Percentiles rank a stretch among this genome's conserved stretches.
Evolutionary conservation across 495 filamentous ascomycete species (phyloP).

Genomic region (Trichoderma asperelloides): DNA sequence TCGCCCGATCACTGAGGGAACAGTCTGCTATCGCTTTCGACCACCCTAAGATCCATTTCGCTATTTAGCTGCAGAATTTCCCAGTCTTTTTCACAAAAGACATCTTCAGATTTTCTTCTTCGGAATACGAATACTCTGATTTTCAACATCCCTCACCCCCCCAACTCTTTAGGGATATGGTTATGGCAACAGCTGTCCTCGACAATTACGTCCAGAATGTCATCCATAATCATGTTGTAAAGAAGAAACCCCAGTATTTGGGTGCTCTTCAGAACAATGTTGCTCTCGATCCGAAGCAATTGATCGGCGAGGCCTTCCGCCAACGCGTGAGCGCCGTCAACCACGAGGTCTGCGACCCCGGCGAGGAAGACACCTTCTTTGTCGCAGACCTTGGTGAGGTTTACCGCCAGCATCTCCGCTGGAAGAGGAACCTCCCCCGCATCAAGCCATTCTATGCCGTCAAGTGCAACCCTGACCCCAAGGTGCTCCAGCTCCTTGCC

Average conservation of each 20-base stretch:
- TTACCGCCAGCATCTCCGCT: slow-evolving; percentile 95
- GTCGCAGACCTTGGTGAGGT: slow-evolving; percentile 97
- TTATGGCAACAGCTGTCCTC: slow-evolving; percentile 44
- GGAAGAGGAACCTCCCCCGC: slow-evolving; percentile 87
- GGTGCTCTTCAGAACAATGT: slow-evolving; percentile 8
- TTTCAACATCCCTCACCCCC: slow-evolving; percentile 15
- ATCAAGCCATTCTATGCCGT: slow-evolving; percentile 98
- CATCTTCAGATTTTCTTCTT: background rate
- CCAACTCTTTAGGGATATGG: slow-evolving; percentile 34
- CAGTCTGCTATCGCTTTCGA: slow-evolving; percentile 68
- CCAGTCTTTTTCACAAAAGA: background rate
- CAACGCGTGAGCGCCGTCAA: slow-evolving; percentile 73
- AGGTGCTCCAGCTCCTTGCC: slow-evolving; percentile 79
- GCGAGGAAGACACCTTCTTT: slow-evolving; percentile 95
- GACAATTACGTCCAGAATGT: slow-evolving; percentile 33
- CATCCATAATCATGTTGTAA: slow-evolving; percentile 37
- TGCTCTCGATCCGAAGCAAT: slow-evolving; percentile 31
- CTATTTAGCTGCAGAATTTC: slow-evolving; percentile 8
- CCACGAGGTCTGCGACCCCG: slow-evolving; percentile 73
- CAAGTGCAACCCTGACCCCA: slow-evolving; percentile 94
- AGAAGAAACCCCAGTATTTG: slow-evolving; percentile 21
- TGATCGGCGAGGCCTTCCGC: slow-evolving; percentile 75
- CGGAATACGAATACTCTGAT: background rate
- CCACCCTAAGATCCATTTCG: slow-evolving; percentile 65
- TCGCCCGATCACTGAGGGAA: slow-evolving; percentile 75